Evolutionary conservation across 1,284 basidiomycete species (phyloP), one percentile per base, ranked within the genome.

Genomic region (Microbotryomycetes sp.): DNA sequence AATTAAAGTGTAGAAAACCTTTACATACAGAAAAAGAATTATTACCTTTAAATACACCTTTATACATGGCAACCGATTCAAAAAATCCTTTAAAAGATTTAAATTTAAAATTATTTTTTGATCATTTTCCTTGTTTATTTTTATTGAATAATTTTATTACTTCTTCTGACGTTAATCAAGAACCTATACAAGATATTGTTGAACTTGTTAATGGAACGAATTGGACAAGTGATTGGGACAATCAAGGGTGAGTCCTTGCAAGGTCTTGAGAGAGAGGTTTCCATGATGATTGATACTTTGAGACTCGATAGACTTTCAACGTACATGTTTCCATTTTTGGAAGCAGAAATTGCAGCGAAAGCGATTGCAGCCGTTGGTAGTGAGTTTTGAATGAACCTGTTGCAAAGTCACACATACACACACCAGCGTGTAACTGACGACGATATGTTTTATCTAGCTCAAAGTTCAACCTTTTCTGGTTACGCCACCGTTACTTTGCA

Each of bases 41-140:
- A 16, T 45, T 49, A 2, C 47, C 49, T 3, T 62, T 70, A 52
- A 70, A 70, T 58, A 59, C 42, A 14, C 69, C 69, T 1, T 56
- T 70, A 30, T 70, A 69, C 58, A 60, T 70, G 42, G 69, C 69
- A 14, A 70, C 69, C 30, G 69, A 70, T 50, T 62, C 67, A 29
- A 59, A 50, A 2, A 26, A 51, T n/a, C 65, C 69, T 3, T 3
- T 55, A 3, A 48, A 45, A 3, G 69, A 70, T 42, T 50, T 51
- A 0, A 31, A 61, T n/a, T 59, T 68, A 9, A 42, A 22, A 5
- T 54, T 60, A 14, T 70, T 70, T 52, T 59, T 52, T 31, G 36
- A 62, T 19, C 55, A 56, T 26, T 64, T 67, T 52, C 69, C 69
- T 1, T 70, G 69, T 49, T 23, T 56, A 0, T 70, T 68, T 47